Percentiles rank a stretch among this genome's conserved stretches.
These are phyloP conservation scores for Monosporascus cannonballus DNA, from an alignment of 2,329 filamentous ascomycete genomes.

Conservation along the genomic window DNA sequence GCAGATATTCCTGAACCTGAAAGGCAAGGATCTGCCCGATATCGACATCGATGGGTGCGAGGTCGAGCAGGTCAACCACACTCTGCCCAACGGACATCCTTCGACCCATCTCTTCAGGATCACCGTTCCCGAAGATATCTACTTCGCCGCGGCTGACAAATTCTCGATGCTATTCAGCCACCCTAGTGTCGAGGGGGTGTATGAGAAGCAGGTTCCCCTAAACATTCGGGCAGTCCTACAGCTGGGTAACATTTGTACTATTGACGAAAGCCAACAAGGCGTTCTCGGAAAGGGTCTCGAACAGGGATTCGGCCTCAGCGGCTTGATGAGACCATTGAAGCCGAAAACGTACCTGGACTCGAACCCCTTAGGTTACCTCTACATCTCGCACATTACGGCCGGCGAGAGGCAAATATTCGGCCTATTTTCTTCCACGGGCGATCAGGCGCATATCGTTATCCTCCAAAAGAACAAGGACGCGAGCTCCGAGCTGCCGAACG, in stretches of 20 bases:
- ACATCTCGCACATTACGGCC: conserved; percentile 85
- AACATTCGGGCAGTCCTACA: conserved; percentile 82
- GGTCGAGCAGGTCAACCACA: conserved; percentile 90
- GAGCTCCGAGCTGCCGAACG: conserved; percentile 77
- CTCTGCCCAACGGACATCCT: conserved; percentile 87
- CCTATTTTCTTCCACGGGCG: conserved; percentile 76
- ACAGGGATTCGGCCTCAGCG: conserved; percentile 81
- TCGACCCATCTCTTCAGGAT: conserved; percentile 94
- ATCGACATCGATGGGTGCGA: conserved; percentile 80
- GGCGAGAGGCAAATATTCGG: conserved; percentile 92
- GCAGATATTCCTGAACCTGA: conserved; percentile 86
- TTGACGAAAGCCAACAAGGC: conserved; percentile 84
- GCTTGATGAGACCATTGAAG: conserved; percentile 64
- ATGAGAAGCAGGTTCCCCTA: conserved; percentile 87
- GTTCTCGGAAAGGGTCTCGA: conserved; percentile 90
- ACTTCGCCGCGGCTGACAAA: conserved; percentile 77
- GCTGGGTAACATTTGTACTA: conserved; percentile 85
- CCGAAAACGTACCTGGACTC: conserved; percentile 66
- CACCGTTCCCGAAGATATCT: conserved; percentile 81
- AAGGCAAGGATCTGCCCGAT: conserved; percentile 78
- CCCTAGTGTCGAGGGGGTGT: conserved; percentile 91
- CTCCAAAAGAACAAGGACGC: conserved; percentile 75
- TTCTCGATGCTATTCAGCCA: conserved; percentile 83
- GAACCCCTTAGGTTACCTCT: conserved; percentile 74
- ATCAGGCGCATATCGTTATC: conserved; percentile 82